These are phyloP conservation scores for Linnemannia hyalina DNA, from an alignment of 192 early-diverging fungal genomes.

Conservation along the genomic window DNA sequence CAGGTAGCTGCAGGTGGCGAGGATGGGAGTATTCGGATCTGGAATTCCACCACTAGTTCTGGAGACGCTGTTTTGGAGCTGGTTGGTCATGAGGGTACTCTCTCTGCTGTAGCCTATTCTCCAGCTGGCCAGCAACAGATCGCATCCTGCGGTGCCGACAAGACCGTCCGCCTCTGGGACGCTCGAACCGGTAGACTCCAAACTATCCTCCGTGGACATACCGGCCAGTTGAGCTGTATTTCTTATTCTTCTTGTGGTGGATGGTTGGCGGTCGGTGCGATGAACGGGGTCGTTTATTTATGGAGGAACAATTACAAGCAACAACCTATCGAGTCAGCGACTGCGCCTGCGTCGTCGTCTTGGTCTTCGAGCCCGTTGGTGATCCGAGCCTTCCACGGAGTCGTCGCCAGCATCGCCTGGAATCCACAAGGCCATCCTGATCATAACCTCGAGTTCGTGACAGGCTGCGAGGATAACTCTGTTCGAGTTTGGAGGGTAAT, in stretches of 20 bases:
- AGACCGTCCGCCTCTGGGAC: constrained; percentile 87
- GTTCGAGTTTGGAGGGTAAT: background rate
- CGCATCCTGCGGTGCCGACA: constrained; percentile 87
- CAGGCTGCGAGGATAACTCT: background rate
- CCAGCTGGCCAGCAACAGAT: constrained; percentile 70
- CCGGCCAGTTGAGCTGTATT: no score
- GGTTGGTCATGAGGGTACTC: constrained; percentile 78
- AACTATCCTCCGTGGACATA: background rate
- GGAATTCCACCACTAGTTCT: background rate
- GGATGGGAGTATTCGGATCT: background rate
- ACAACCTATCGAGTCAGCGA: background rate
- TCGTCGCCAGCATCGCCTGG: background rate
- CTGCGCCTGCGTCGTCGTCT: background rate
- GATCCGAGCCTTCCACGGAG: background rate
- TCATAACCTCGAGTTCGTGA: background rate
- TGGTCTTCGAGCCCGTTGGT: background rate
- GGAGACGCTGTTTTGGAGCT: background rate
- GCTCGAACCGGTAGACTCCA: background rate
- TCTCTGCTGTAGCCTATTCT: constrained; percentile 86
- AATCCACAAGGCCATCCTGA: background rate
- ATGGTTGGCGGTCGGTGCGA: background rate
- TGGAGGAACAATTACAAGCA: background rate
- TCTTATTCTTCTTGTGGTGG: background rate
- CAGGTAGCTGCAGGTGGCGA: background rate
- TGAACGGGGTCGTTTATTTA: background rate